Conservation (phyloP, 2,329 filamentous ascomycete genomes). For the Cladosporium oxysporum region DNA sequence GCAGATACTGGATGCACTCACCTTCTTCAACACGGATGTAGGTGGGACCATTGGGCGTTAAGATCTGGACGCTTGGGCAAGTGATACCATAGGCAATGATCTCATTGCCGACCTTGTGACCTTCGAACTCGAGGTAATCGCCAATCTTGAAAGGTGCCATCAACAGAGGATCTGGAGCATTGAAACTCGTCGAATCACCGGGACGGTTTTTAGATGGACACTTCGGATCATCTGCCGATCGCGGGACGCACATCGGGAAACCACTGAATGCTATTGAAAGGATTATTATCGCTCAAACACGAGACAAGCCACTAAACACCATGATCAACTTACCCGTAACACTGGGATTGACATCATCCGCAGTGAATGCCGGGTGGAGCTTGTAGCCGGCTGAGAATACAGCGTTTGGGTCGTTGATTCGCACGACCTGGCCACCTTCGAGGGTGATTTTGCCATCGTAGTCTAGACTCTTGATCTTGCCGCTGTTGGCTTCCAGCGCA, state of each 20-base stretch:
- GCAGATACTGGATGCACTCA: neutral
- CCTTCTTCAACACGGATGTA: constrained; percentile 47
- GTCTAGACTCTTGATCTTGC: constrained; percentile 17
- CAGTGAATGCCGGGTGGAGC: constrained; percentile 46
- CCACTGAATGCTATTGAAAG: constrained; percentile 44
- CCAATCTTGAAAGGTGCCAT: constrained; percentile 47
- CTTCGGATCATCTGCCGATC: constrained; percentile 39
- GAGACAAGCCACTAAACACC: neutral
- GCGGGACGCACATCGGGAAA: constrained; percentile 57
- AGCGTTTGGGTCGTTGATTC: constrained; percentile 29
- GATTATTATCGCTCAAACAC: neutral
- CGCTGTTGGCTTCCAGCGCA: constrained; percentile 27
- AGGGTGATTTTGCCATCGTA: constrained; percentile 21
- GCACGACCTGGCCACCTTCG: constrained; percentile 20
- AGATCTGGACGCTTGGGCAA: constrained; percentile 44
- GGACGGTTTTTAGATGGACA: constrained; percentile 43
- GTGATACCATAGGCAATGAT: constrained; percentile 43
- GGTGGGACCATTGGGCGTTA: constrained; percentile 34
- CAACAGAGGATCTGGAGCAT: constrained; percentile 38
- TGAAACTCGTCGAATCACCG: constrained; percentile 35
- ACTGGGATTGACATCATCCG: constrained; percentile 52
- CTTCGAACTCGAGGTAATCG: constrained; percentile 46
- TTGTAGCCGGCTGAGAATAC: constrained; percentile 34
- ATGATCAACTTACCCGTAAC: constrained; percentile 34
- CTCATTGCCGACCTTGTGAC: constrained; percentile 37